Evolutionary conservation across 768 basidiomycete genomes (phyloP).

Genomic region (Tricholoma flavovirens): DNA sequence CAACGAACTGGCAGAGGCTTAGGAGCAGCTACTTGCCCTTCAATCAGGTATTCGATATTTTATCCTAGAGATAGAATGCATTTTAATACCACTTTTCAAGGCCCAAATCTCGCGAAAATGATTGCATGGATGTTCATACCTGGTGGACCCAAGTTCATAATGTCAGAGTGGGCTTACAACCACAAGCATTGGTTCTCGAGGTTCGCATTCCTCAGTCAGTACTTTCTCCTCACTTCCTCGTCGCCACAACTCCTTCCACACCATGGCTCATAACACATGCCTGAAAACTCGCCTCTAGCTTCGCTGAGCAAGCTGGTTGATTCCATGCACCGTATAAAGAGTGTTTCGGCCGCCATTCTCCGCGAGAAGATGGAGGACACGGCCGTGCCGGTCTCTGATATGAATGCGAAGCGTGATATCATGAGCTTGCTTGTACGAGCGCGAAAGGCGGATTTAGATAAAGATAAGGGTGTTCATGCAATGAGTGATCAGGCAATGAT

Average conservation of each 20-base stretch:
- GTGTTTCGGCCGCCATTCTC: slow-evolving; percentile 35
- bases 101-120: slow-evolving; percentile 30
- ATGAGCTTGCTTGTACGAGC: slow-evolving; percentile 47
- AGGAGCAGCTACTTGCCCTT: slow-evolving; percentile 35
- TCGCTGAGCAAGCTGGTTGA: slow-evolving; percentile 24
- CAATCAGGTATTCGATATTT: slow-evolving; percentile 27
- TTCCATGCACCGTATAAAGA: slow-evolving; percentile 37
- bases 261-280: no score
- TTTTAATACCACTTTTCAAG: slow-evolving; percentile 4
- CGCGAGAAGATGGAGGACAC: slow-evolving; percentile 35
- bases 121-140: slow-evolving; percentile 31
- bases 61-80: slow-evolving; percentile 14
- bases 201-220: slow-evolving; percentile 17
- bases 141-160: slow-evolving; percentile 25
- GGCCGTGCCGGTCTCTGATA: slow-evolving; percentile 27
- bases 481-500: slow-evolving; percentile 46
- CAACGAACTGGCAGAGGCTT: slow-evolving; percentile 43
- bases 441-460: slow-evolving; percentile 30
- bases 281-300: slow-evolving; percentile 8
- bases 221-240: background rate
- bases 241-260: background rate
- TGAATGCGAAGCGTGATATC: slow-evolving; percentile 41
- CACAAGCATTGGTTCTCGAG: slow-evolving; percentile 27
- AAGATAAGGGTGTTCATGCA: slow-evolving; percentile 28
- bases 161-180: slow-evolving; percentile 31